Percentiles rank a stretch among this genome's conserved stretches.
These are phyloP conservation scores for Dryadomyces quercus-mongolicae DNA, from an alignment of 2,329 filamentous ascomycete species.

Conservation along the genomic window DNA sequence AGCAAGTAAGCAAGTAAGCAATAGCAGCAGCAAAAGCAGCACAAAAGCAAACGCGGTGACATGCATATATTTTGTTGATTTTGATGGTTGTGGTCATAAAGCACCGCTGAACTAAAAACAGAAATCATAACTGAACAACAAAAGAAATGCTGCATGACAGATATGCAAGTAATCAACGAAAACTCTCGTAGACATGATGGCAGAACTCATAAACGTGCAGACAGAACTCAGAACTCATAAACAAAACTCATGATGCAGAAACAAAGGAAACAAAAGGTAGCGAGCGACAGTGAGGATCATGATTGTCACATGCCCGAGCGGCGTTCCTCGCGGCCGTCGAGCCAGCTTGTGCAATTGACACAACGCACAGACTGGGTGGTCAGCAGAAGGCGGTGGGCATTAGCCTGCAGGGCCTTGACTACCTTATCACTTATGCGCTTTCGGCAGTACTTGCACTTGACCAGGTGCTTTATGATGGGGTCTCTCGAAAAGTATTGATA, in stretches of 20 bases:
- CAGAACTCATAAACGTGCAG: no score
- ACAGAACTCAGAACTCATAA: no score
- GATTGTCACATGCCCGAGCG: constrained; percentile 5
- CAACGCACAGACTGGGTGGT: constrained; percentile 28
- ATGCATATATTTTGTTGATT: no score
- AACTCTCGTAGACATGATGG: no score
- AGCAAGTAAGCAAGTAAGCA: background rate
- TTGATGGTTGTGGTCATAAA: no score
- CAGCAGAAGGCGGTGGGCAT: background rate
- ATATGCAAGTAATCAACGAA: no score
- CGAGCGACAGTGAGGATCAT: background rate
- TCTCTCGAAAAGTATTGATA: constrained; percentile 52
- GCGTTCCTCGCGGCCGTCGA: constrained; percentile 35
- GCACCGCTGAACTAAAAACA: no score
- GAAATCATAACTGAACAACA: no score
- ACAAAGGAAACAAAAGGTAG: background rate
- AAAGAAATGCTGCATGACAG: no score
- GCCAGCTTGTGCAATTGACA: constrained; percentile 38
- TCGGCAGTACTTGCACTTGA: constrained; percentile 57
- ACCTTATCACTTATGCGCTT: constrained; percentile 53
- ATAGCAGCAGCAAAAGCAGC: background rate
- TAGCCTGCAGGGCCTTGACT: constrained; percentile 10
- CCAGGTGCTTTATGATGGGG: constrained; percentile 57
- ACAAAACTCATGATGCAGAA: no score
- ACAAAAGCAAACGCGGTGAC: no score